Conservation (phyloP, 1,139 yeast genomes). For the Zygosaccharomyces pseudobailii region DNA sequence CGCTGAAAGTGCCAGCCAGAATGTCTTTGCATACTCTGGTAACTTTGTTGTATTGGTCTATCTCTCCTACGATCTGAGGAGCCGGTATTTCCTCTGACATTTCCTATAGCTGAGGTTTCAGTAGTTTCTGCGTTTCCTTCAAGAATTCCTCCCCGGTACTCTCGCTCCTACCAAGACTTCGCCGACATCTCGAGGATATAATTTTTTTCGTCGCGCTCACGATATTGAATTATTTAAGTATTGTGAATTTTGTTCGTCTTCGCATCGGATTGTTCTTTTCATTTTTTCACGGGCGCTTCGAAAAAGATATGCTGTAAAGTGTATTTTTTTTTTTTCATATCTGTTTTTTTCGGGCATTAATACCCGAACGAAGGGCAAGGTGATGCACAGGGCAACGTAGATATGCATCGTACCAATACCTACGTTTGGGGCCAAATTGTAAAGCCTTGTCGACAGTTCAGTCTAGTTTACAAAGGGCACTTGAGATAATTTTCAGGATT, state of each 20-base stretch:
- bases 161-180: not conserved
- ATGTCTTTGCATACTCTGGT: slow-evolving; percentile 70
- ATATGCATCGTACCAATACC: not conserved
- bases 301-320: not conserved
- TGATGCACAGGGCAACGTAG: not conserved
- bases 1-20: slow-evolving; percentile 89
- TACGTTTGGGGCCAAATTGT: not conserved
- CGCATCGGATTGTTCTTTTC: not conserved
- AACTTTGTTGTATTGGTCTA: slow-evolving; percentile 8
- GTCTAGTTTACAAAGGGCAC: too few species aligned
- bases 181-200: not conserved
- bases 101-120: not conserved
- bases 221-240: not conserved
- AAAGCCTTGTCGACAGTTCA: not conserved
- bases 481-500: too few species aligned
- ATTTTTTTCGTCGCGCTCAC: not conserved
- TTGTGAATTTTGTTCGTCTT: not conserved
- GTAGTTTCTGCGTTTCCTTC: not conserved
- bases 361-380: not conserved
- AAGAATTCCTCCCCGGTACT: not conserved
- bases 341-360: not conserved
- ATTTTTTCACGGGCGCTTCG: not conserved
- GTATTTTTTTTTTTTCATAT: not conserved
- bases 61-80: slow-evolving; percentile 22
- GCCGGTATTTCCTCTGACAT: slow-evolving; percentile 25